phyloP scores from a whole-genome alignment of 768 basidiomycete genomes.

The Candolleomyces efflorescens region DNA sequence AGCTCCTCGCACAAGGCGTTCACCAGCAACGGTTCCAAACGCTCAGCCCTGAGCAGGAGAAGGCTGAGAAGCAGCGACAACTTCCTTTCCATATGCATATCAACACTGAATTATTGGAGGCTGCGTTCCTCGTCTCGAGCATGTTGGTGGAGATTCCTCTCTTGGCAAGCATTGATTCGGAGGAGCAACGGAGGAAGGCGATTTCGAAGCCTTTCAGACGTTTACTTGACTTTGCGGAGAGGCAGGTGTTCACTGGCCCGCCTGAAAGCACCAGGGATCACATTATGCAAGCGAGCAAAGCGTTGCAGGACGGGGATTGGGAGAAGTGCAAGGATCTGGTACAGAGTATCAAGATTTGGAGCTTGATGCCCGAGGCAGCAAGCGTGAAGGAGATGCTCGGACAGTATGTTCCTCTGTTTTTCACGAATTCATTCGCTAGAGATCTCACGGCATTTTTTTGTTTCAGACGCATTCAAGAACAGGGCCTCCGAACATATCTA shows the following conservation, averaged over 20 bases:
- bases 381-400: constrained; percentile 93
- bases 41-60: constrained; percentile 92
- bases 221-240: constrained; percentile 92
- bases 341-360: constrained; percentile 97
- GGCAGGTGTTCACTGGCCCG: constrained; percentile 96
- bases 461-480: constrained; percentile 91
- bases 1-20: constrained; percentile 93
- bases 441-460: neutral
- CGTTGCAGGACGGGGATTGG: constrained; percentile 96
- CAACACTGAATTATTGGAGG: constrained; percentile 96
- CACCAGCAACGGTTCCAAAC: constrained; percentile 89
- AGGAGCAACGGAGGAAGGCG: constrained; percentile 88
- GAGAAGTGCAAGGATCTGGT: constrained; percentile 91
- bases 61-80: constrained; percentile 91
- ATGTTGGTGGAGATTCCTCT: constrained; percentile 98
- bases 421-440: constrained; percentile 9
- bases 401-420: constrained; percentile 56
- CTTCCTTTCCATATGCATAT: constrained; percentile 99
- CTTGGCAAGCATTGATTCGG: constrained; percentile 89
- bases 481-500: constrained; percentile 93
- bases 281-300: constrained; percentile 98
- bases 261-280: constrained; percentile 99
- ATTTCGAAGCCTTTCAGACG: constrained; percentile 97
- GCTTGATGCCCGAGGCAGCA: constrained; percentile 85
- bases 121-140: constrained; percentile 95